Evolutionary conservation across 352 stramenopile species (phyloP).

Genomic region (Pelagophyceae sp.): DNA sequence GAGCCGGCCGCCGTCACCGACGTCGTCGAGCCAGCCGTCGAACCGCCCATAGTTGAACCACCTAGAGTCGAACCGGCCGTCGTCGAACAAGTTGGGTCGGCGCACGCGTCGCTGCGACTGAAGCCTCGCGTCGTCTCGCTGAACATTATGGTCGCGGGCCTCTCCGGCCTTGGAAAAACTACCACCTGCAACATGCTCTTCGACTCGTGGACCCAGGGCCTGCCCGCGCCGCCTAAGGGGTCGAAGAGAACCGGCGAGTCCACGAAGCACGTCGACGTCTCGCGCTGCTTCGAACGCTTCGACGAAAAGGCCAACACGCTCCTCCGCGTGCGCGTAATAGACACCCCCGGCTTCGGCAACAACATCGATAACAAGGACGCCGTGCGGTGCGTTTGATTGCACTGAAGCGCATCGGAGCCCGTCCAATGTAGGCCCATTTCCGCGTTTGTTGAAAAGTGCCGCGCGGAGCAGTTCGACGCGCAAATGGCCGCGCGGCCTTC

Average conservation of each 20-base stretch:
- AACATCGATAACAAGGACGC: constrained; percentile 27
- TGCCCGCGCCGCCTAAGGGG: background rate
- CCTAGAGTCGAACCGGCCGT: no score
- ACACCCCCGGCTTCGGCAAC: constrained; percentile 34
- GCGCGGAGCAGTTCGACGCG: background rate
- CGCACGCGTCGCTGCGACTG: no score
- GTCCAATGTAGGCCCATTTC: no score
- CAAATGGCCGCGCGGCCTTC: background rate
- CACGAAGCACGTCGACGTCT: constrained; percentile 2
- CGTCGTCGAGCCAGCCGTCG: no score
- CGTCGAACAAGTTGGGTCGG: no score
- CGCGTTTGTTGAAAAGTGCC: constrained; percentile 24
- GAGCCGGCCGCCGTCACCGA: no score
- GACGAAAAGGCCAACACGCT: constrained; percentile 21
- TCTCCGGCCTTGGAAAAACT: constrained; percentile 32
- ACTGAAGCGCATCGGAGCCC: no score
- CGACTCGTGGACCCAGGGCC: background rate
- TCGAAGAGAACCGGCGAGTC: background rate
- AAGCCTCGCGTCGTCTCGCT: constrained; percentile 1
- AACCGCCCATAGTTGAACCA: no score
- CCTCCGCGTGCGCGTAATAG: constrained; percentile 28
- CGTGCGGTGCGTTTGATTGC: no score
- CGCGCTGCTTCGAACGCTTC: background rate
- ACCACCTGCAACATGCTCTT: constrained; percentile 25
- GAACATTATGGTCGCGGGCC: constrained; percentile 32